phyloP scores from a whole-genome alignment of 2,329 filamentous ascomycete species.

The Hypomyces rosellus region DNA sequence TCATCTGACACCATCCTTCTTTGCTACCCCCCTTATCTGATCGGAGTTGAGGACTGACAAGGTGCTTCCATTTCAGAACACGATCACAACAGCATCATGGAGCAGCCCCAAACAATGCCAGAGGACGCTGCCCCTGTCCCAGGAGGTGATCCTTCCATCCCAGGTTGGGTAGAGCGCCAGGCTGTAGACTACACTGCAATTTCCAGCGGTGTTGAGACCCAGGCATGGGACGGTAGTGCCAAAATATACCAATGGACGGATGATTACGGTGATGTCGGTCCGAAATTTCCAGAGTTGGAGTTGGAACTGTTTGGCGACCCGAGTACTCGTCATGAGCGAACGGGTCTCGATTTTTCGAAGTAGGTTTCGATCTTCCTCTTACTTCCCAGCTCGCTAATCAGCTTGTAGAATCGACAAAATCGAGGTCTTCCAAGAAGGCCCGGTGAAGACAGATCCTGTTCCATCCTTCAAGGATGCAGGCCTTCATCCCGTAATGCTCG shows the following conservation, averaged over 20 bases:
- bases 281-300: constrained; percentile 64
- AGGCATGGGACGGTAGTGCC: constrained; percentile 49
- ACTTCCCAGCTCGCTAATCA: constrained; percentile 17
- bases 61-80: not conserved
- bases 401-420: constrained; percentile 47
- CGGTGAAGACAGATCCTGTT: constrained; percentile 43
- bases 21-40: not conserved
- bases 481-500: constrained; percentile 74
- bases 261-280: constrained; percentile 80
- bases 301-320: constrained; percentile 63
- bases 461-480: constrained; percentile 66
- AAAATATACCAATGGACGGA: constrained; percentile 76
- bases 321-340: constrained; percentile 38
- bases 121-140: constrained; percentile 13
- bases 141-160: constrained; percentile 31
- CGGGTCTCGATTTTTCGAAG: constrained; percentile 59
- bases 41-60: not conserved
- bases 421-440: constrained; percentile 51
- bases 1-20: not conserved
- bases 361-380: constrained; percentile 32
- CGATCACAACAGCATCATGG: constrained; percentile 9
- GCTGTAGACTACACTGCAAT: constrained; percentile 43
- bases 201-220: constrained; percentile 10
- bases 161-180: constrained; percentile 41
- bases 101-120: not conserved